These are phyloP conservation scores for Heimioporus retisporus DNA, from an alignment of 1,284 basidiomycete genomes.

Conservation along the genomic window DNA sequence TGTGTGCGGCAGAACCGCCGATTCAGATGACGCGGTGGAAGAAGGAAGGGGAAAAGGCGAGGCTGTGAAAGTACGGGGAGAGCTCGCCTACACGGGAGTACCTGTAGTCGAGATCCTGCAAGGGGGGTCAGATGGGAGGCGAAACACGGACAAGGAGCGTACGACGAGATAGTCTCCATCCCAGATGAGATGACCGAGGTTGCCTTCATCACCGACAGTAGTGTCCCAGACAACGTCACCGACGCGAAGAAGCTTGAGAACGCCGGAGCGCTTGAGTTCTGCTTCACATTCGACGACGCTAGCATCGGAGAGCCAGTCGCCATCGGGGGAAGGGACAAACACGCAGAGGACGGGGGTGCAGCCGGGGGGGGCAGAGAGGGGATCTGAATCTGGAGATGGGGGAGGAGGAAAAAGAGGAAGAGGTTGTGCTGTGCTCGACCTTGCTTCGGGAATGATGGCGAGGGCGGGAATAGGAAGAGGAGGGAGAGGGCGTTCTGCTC, in stretches of 20 bases:
- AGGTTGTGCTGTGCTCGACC: conserved; percentile 18
- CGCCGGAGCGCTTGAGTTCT: conserved; percentile 71
- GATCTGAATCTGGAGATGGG: conserved; percentile 60
- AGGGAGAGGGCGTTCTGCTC: conserved; percentile 74
- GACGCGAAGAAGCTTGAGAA: conserved; percentile 65
- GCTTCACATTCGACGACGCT: conserved; percentile 83
- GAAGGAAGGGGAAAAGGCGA: conserved; percentile 85
- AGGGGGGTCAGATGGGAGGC: not conserved
- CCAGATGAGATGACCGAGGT: conserved; percentile 82
- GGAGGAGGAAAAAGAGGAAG: conserved; percentile 15
- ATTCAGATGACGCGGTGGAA: conserved; percentile 85
- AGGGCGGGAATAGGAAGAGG: conserved; percentile 55
- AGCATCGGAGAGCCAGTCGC: conserved; percentile 83
- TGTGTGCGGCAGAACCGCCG: conserved; percentile 53
- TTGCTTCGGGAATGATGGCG: conserved; percentile 49
- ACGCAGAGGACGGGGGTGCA: conserved; percentile 80
- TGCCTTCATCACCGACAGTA: conserved; percentile 85
- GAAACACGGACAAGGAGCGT: conserved; percentile 3
- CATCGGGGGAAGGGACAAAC: conserved; percentile 84
- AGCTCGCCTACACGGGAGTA: conserved; percentile 80
- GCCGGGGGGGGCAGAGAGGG: conserved; percentile 70
- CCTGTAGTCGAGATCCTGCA: conserved; percentile 83
- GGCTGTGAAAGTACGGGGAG: conserved; percentile 77
- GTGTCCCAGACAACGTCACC: conserved; percentile 89
- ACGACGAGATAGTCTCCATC: conserved; percentile 87